Base-by-base conservation (phyloP, 1,284 basidiomycete species). In the Ceratobasidium sp. region DNA sequence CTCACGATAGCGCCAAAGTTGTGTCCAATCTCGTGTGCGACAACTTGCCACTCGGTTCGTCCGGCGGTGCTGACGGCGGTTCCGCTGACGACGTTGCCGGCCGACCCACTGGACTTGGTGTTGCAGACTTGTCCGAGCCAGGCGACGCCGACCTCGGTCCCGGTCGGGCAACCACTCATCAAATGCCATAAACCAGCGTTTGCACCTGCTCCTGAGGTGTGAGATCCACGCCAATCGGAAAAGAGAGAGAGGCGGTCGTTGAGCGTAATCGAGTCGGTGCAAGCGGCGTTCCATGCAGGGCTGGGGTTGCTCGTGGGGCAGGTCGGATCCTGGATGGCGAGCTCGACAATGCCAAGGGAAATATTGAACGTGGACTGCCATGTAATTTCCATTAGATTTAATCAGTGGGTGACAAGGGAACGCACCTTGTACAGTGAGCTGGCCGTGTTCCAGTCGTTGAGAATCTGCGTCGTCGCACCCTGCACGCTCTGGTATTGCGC, bases 1-100 rank as follows among this genome's bases (percentile, higher is more conserved):
- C 89, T 80, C 74, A 91, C 89, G 75, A 95, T 93, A n/a, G 93
- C 92, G 65, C 93, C 93, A 79, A 96, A 94, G 76, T 94, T 94
- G 77, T 93, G 91, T 1, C 91, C 92, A 71, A 92, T 93, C 79
- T 96, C 94, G 79, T 96, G 94, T 20, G 92, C 86, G 42, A 95
- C 84, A 74, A 92, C 87, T 78, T 92, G 90, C 89, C 88, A 90
- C 68, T 84, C 82, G 49, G 78, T 81, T 38, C 76, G 75, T 3
- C 81, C 79, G 27, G 87, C 83, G 3, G 92, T 93, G 7, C 92
- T 92, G 8, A 96, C 92, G 6, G 88, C 93, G 0, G 93, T 92
- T 3, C 94, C 93, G 29, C 89, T 91, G 32, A 93, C 90, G 29
- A 84, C 77, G 15, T 58, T 42, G 2, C 58, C 57, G 3, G 40